phyloP scores from a whole-genome alignment of 192 early-diverging fungal genomes.

The Coemansia sp. region DNA sequence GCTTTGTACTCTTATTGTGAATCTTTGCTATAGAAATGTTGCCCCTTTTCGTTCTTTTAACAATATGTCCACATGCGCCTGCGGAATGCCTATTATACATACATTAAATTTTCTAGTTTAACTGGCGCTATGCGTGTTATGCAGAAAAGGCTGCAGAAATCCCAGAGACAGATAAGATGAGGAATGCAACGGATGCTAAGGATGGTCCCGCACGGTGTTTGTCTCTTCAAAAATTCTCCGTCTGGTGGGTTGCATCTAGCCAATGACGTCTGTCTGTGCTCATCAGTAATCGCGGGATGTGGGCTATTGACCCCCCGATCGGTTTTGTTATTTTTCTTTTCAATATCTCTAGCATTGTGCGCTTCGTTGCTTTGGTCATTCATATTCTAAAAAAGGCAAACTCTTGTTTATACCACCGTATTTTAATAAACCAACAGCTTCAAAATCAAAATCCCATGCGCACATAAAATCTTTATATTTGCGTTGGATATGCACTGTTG shows the following conservation, averaged over 20 bases:
- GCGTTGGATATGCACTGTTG: too few species aligned
- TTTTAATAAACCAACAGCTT: too few species aligned
- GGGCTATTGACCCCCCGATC: too few species aligned
- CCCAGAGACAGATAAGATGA: not conserved
- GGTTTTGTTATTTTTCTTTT: too few species aligned
- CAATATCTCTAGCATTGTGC: too few species aligned
- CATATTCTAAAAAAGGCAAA: too few species aligned
- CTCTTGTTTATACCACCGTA: too few species aligned
- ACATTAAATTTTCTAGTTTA: not conserved
- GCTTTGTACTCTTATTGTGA: too few species aligned
- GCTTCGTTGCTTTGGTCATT: too few species aligned
- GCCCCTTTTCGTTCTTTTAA: not conserved
- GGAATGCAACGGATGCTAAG: constrained; percentile 8
- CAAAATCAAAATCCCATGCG: too few species aligned
- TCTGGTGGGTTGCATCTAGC: constrained; percentile 3
- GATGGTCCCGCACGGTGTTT: not conserved
- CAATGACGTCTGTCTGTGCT: constrained; percentile 5
- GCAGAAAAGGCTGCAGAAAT: not conserved
- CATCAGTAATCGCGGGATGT: too few species aligned
- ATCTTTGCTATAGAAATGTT: not conserved
- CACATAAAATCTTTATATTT: too few species aligned
- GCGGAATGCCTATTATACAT: not conserved
- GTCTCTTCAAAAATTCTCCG: not conserved
- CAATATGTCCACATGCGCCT: not conserved
- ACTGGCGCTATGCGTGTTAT: not conserved